These are phyloP conservation scores for Candida qinlingensis DNA, from an alignment of 805 yeast genomes.

Conservation along the genomic window DNA sequence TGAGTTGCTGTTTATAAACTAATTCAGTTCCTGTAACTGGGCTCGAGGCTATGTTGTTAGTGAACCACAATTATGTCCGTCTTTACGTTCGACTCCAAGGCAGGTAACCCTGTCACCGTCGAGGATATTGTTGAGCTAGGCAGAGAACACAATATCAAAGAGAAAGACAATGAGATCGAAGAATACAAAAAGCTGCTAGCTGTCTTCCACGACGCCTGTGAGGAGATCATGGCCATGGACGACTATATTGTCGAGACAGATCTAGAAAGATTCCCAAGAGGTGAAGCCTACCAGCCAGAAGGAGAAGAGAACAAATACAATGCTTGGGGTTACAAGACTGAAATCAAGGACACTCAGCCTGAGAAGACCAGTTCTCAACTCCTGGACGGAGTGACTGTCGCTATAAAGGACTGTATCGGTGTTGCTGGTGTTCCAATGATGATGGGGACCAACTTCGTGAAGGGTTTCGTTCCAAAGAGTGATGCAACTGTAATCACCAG, in stretches of 20 bases:
- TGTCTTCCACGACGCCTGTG: conserved; percentile 2
- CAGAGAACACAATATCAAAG: not conserved
- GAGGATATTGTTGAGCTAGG: not conserved
- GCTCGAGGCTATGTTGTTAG: not conserved
- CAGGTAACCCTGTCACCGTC: conserved; percentile 1
- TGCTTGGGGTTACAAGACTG: conserved; percentile 4
- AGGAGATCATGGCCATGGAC: conserved; percentile 5
- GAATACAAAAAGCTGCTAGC: conserved; percentile 1
- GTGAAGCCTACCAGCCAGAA: not conserved
- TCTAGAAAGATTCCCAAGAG: conserved; percentile 1
- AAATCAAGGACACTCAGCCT: not conserved
- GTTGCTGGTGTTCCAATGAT: conserved; percentile 5
- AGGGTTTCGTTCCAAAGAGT: conserved; percentile 1
- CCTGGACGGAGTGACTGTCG: not conserved
- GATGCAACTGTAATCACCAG: conserved; percentile 3
- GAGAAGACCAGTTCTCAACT: not conserved
- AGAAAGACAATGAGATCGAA: not conserved
- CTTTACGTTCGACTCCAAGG: conserved; percentile 1
- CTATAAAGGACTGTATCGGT: not conserved
- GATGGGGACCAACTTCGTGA: conserved; percentile 1
- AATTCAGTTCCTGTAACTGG: too few species aligned
- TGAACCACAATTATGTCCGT: not conserved
- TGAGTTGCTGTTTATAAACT: too few species aligned
- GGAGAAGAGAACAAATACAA: conserved; percentile 1
- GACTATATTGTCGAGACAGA: conserved; percentile 1